Evolutionary conservation across 1,139 yeast genomes (phyloP).

Genomic region (Oligophagozyma castellii): DNA sequence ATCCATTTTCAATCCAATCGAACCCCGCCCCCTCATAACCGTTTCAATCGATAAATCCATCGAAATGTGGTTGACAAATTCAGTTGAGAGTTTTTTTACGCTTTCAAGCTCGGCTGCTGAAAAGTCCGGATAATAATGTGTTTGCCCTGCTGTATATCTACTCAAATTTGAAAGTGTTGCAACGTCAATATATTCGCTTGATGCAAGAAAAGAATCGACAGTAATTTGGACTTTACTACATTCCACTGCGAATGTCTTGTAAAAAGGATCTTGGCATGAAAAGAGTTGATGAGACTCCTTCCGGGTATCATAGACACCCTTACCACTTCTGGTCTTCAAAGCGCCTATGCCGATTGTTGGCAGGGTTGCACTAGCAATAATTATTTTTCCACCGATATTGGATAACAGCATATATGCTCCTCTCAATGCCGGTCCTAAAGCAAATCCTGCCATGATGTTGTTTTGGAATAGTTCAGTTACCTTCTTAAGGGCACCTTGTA

Average conservation of each 20-base stretch:
- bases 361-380: constrained; percentile 64
- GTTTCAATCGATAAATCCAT: constrained; percentile 91
- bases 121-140: constrained; percentile 96
- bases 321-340: constrained; percentile 71
- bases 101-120: constrained; percentile 69
- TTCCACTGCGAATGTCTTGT: constrained; percentile 86
- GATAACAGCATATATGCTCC: constrained; percentile 73
- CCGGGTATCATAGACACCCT: constrained; percentile 62
- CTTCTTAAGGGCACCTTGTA: constrained; percentile 59
- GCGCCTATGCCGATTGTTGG: constrained; percentile 84
- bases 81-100: constrained; percentile 76
- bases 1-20: constrained; percentile 75
- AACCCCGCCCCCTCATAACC: constrained; percentile 87
- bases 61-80: constrained; percentile 74
- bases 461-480: constrained; percentile 61
- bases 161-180: constrained; percentile 84
- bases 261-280: constrained; percentile 68
- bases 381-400: constrained; percentile 79
- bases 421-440: constrained; percentile 84
- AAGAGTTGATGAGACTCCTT: constrained; percentile 67
- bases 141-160: constrained; percentile 92
- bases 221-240: constrained; percentile 85
- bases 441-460: constrained; percentile 49
- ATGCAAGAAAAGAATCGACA: constrained; percentile 80
- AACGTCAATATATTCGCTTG: constrained; percentile 78